Conservation (phyloP, 192 early-diverging fungal species). For the Phycomyces nitens region DNA sequence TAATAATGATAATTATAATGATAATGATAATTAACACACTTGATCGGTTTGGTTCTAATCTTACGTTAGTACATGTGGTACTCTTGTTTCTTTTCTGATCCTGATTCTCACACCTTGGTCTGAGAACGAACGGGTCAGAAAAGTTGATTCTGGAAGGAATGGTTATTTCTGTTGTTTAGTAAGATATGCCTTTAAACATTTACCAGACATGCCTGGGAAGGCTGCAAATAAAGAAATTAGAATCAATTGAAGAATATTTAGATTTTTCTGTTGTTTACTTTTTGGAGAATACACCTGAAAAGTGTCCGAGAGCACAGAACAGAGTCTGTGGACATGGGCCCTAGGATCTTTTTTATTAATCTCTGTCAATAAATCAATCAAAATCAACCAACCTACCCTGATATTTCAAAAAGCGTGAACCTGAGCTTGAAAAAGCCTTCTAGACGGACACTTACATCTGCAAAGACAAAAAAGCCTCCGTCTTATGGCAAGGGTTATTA, state of each 20-base stretch:
- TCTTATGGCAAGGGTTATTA: slow-evolving; percentile 36
- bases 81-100: slow-evolving; percentile 71
- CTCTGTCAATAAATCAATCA: not conserved
- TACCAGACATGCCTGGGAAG: slow-evolving; percentile 17
- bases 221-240: slow-evolving; percentile 1
- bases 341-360: too few species aligned
- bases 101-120: slow-evolving; percentile 92
- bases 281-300: slow-evolving; percentile 16
- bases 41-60: not conserved
- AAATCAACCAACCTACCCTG: slow-evolving; percentile 43
- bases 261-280: too few species aligned
- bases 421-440: slow-evolving; percentile 79
- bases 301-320: slow-evolving; percentile 3
- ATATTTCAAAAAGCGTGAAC: slow-evolving; percentile 91
- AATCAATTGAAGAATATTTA: not conserved
- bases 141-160: slow-evolving; percentile 65
- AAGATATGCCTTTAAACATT: too few species aligned
- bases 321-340: slow-evolving; percentile 6
- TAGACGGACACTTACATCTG: slow-evolving; percentile 88
- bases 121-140: slow-evolving; percentile 81
- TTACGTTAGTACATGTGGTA: slow-evolving; percentile 2
- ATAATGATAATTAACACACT: not conserved
- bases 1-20: not conserved
- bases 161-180: slow-evolving; percentile 1
- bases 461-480: slow-evolving; percentile 92